These are phyloP conservation scores for Apocynum venetum DNA, from an alignment of 257 asterid species.

Conservation along the genomic window DNA sequence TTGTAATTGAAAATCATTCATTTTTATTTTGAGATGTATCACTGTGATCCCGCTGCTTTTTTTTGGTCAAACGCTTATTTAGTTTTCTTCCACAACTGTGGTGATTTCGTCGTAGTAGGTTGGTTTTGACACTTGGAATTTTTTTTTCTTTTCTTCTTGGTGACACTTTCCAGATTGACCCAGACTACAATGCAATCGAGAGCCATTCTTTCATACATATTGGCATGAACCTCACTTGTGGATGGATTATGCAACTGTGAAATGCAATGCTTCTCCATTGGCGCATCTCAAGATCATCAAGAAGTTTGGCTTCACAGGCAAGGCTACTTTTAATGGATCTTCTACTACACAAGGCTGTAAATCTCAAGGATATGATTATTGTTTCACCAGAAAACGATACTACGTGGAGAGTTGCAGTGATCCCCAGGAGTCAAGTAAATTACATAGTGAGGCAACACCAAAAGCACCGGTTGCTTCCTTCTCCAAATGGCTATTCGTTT, in stretches of 20 bases:
- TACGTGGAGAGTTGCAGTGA: conserved; percentile 5
- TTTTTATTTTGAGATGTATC: no score
- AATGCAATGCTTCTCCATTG: conserved; percentile 18
- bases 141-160: neutral
- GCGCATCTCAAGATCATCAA: conserved; percentile 1
- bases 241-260: conserved; percentile 32
- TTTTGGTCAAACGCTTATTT: no score
- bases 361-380: conserved; percentile 1
- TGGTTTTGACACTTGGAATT: no score
- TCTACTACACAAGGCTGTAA: conserved; percentile 10
- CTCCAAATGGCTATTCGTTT: conserved; percentile 3
- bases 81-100: no score
- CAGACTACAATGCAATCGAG: neutral
- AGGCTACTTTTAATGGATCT: conserved; percentile 12
- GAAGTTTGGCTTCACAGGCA: neutral
- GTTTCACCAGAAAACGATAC: neutral
- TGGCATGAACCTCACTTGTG: conserved; percentile 44
- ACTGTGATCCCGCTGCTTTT: no score
- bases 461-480: neutral
- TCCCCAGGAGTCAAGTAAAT: neutral
- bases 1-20: no score
- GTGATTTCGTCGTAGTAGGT: no score
- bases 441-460: neutral
- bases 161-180: conserved; percentile 5
- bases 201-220: conserved; percentile 1